Evolutionary conservation across 176 grass and related monocot species (phyloP).

Genomic region (Poa pratensis): DNA sequence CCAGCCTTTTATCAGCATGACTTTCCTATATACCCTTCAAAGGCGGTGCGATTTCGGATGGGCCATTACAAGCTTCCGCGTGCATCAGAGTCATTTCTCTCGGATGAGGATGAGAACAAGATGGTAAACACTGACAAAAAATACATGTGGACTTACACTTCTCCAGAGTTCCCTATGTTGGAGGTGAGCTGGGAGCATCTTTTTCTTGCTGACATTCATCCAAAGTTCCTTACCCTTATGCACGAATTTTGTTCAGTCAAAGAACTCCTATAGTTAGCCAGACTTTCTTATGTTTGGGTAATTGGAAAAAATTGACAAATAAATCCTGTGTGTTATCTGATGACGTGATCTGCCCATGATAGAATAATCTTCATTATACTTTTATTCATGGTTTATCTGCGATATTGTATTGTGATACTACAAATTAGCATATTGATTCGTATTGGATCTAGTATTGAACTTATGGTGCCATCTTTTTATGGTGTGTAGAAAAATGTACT

Average conservation of each 20-base stretch:
- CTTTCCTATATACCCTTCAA: slow-evolving; percentile 68
- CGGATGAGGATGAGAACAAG: slow-evolving; percentile 39
- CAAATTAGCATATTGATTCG: not conserved
- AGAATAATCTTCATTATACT: not conserved
- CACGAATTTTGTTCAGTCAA: too few species aligned
- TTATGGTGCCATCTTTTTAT: slow-evolving; percentile 37
- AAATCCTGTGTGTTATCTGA: not conserved
- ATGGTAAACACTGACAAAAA: slow-evolving; percentile 49
- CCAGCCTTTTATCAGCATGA: slow-evolving; percentile 60
- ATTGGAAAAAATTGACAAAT: not conserved
- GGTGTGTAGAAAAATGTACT: slow-evolving; percentile 62
- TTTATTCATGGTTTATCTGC: not conserved
- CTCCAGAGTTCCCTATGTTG: slow-evolving; percentile 75
- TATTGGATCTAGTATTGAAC: slow-evolving; percentile 16
- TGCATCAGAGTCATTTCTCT: slow-evolving; percentile 35
- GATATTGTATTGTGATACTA: not conserved
- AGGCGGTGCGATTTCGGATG: slow-evolving; percentile 64
- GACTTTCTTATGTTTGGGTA: not conserved
- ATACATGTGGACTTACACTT: slow-evolving; percentile 80
- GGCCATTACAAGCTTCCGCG: slow-evolving; percentile 62
- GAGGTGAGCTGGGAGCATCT: slow-evolving; percentile 52
- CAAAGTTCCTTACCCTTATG: too few species aligned
- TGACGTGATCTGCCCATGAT: slow-evolving; percentile 1
- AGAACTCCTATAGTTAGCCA: not conserved
- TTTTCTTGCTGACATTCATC: not conserved